phyloP scores from a whole-genome alignment of 192 early-diverging fungal species.

The Umbelopsis sp. region DNA sequence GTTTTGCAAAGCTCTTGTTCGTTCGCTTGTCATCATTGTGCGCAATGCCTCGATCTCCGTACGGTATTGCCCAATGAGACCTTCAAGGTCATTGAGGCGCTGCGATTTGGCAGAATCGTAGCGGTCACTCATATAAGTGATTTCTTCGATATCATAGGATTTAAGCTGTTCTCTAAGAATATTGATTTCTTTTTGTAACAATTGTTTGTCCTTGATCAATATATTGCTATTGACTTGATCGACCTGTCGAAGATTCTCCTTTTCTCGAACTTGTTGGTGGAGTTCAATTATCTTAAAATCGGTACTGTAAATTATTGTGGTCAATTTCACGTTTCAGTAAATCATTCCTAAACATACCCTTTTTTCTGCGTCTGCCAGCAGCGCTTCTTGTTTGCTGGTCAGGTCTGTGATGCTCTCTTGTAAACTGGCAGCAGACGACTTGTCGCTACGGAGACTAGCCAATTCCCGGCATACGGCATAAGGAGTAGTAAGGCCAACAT shows the following conservation, averaged over 20 bases:
- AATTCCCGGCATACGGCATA: conserved; percentile 39
- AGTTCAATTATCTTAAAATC: conserved; percentile 43
- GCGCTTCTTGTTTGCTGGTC: conserved; percentile 19
- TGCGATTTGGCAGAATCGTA: conserved; percentile 62
- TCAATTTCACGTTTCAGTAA: neutral
- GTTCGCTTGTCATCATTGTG: conserved; percentile 16
- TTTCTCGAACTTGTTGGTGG: conserved; percentile 47
- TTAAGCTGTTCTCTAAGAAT: conserved; percentile 69
- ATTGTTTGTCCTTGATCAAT: conserved; percentile 49
- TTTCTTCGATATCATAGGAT: conserved; percentile 59
- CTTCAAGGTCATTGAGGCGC: conserved; percentile 65
- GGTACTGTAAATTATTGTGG: neutral
- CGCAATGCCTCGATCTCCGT: conserved; percentile 4
- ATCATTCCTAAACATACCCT: conserved; percentile 24
- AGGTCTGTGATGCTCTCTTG: neutral
- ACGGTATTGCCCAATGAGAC: conserved; percentile 47
- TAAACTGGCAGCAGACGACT: neutral
- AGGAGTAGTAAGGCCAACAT: conserved; percentile 51
- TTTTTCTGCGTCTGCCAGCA: conserved; percentile 17
- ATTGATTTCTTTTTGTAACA: conserved; percentile 62
- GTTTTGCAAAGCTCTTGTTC: conserved; percentile 11
- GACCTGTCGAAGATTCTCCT: conserved; percentile 41
- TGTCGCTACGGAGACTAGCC: neutral
- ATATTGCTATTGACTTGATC: conserved; percentile 41
- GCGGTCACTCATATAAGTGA: conserved; percentile 47